phyloP scores from a whole-genome alignment of 208 protist genomes.

The Wallacemonas rigidus region DNA sequence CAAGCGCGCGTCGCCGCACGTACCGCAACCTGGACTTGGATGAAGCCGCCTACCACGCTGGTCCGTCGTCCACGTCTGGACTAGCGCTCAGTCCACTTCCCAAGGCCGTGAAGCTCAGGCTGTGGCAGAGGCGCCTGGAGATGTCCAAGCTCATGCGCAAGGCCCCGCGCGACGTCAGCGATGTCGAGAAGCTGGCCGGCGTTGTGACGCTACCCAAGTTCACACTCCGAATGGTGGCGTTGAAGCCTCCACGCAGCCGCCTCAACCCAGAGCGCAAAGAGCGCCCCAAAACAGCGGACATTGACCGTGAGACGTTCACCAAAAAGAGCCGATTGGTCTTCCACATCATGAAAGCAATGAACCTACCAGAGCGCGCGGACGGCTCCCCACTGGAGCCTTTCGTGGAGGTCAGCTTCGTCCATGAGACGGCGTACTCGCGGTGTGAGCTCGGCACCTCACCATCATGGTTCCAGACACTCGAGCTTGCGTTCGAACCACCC shows the following conservation, averaged over 20 bases:
- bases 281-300: conserved; percentile 65
- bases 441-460: conserved; percentile 69
- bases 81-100: conserved; percentile 62
- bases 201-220: conserved; percentile 71
- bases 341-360: conserved; percentile 84
- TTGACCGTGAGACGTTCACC: conserved; percentile 60
- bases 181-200: conserved; percentile 61
- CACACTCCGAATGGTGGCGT: conserved; percentile 30
- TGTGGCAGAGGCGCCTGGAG: conserved; percentile 72
- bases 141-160: conserved; percentile 37
- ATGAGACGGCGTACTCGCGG: conserved; percentile 69
- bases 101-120: conserved; percentile 46
- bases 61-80: conserved; percentile 44
- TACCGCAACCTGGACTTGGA: conserved; percentile 32
- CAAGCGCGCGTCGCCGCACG: conserved; percentile 19
- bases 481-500: conserved; percentile 79
- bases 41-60: conserved; percentile 38
- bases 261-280: conserved; percentile 76
- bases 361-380: conserved; percentile 67
- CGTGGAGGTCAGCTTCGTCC: conserved; percentile 76
- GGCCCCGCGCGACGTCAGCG: conserved; percentile 40
- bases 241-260: conserved; percentile 59
- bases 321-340: conserved; percentile 71
- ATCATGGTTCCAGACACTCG: conserved; percentile 81
- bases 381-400: conserved; percentile 79